Evolutionary conservation across 2,329 filamentous ascomycete genomes (phyloP).

Genomic region (Sporothrix luriei): DNA sequence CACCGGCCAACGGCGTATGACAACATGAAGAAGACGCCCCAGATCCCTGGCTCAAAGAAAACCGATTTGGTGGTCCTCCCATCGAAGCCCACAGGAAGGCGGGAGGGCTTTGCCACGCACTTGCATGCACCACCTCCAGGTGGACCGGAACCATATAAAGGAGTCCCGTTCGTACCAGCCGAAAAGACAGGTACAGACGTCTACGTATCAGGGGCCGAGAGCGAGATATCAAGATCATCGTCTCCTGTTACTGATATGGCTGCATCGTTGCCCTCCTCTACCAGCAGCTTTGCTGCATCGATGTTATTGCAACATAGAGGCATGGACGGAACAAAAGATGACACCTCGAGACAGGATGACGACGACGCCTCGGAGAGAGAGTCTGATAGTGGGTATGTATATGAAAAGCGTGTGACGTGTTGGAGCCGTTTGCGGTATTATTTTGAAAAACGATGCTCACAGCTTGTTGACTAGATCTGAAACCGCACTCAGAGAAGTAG

Average conservation of each 20-base stretch:
- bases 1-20: conserved; percentile 26
- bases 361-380: neutral
- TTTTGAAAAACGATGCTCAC: conserved; percentile 2
- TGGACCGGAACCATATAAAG: neutral
- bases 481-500: neutral
- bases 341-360: conserved; percentile 23
- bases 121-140: neutral
- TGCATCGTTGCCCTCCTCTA: conserved; percentile 32
- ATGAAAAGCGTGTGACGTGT: neutral
- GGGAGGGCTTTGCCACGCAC: neutral
- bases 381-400: conserved; percentile 34
- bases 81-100: neutral
- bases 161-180: neutral
- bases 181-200: conserved; percentile 17
- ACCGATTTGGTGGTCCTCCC: conserved; percentile 10
- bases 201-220: conserved; percentile 21
- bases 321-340: conserved; percentile 21
- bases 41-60: conserved; percentile 22
- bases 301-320: conserved; percentile 5
- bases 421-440: neutral
- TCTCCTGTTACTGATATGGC: conserved; percentile 35
- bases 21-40: conserved; percentile 6
- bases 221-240: conserved; percentile 35
- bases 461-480: neutral
- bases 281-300: conserved; percentile 33